phyloP scores from a whole-genome alignment of 176 grass and related monocot species.

The Oropetium thomaeum region DNA sequence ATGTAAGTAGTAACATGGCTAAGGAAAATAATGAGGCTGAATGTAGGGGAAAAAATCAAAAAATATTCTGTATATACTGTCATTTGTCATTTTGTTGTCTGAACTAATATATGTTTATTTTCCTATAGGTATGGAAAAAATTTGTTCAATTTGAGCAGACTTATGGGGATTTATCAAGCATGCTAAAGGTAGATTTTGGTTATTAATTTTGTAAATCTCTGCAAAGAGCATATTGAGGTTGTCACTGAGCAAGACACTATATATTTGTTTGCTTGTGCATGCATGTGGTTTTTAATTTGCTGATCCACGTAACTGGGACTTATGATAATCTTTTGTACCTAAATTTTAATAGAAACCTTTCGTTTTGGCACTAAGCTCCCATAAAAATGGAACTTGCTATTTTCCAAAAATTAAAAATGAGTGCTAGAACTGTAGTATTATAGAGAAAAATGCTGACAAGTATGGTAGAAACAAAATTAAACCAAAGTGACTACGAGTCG shows the following conservation, averaged over 20 bases:
- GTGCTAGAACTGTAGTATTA: not conserved
- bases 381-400: no score
- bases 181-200: constrained; percentile 71
- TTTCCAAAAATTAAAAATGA: no score
- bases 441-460: not conserved
- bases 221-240: not conserved
- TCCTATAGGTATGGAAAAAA: constrained; percentile 80
- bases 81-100: constrained; percentile 33
- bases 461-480: constrained; percentile 2
- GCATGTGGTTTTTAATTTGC: not conserved
- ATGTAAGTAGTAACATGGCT: not conserved
- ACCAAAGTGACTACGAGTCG: not conserved
- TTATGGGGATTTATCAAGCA: constrained; percentile 89
- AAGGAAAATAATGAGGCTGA: not conserved
- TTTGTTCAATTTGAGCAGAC: constrained; percentile 84
- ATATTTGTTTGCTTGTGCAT: not conserved
- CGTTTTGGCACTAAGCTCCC: not conserved
- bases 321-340: not conserved
- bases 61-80: constrained; percentile 6
- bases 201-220: constrained; percentile 14
- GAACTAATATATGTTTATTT: constrained; percentile 29
- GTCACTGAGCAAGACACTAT: not conserved
- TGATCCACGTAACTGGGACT: not conserved
- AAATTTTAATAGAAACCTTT: not conserved
- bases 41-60: not conserved